Evolutionary conservation across 306 rosid genomes (phyloP).

Genomic region (Alnus glutinosa): DNA sequence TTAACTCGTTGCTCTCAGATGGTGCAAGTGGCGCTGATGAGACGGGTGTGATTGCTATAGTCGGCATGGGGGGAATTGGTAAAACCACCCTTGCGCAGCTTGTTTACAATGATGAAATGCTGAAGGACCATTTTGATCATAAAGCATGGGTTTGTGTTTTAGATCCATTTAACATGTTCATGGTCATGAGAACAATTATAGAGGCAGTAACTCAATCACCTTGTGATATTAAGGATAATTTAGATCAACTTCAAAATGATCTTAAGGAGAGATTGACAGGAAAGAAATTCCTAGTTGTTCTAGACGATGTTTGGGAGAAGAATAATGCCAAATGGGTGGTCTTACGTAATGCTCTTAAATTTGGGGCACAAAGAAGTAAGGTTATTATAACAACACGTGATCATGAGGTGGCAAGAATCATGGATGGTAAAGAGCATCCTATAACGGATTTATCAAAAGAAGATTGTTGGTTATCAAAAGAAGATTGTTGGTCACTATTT

Average conservation of each 20-base stretch:
- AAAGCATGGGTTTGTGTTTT: too few species aligned
- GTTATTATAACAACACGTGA: slow-evolving; percentile 9
- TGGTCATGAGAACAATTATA: slow-evolving; percentile 2
- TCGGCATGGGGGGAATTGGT: too few species aligned
- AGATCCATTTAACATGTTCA: background rate
- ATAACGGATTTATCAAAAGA: background rate
- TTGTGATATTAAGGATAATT: background rate
- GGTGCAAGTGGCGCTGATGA: too few species aligned
- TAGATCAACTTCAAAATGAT: background rate
- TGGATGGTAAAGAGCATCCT: background rate
- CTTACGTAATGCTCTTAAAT: slow-evolving; percentile 5
- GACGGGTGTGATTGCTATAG: too few species aligned
- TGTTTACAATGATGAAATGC: too few species aligned
- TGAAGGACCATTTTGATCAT: too few species aligned
- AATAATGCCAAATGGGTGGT: slow-evolving; percentile 6
- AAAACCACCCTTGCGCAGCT: too few species aligned
- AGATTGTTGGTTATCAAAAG: slow-evolving; percentile 13
- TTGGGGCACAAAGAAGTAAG: slow-evolving; percentile 19
- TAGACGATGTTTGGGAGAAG: slow-evolving; percentile 28
- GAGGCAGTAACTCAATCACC: background rate
- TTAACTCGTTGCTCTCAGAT: too few species aligned
- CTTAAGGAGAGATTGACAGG: background rate
- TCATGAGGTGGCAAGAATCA: background rate
- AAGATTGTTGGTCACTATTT: slow-evolving; percentile 21
- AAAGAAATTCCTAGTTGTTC: background rate